A percentile compares a stretch with the other conserved stretches of the same genome.
Evolutionary conservation across 2,329 filamentous ascomycete species (phyloP).

Genomic region (Grosmannia penicillata): DNA sequence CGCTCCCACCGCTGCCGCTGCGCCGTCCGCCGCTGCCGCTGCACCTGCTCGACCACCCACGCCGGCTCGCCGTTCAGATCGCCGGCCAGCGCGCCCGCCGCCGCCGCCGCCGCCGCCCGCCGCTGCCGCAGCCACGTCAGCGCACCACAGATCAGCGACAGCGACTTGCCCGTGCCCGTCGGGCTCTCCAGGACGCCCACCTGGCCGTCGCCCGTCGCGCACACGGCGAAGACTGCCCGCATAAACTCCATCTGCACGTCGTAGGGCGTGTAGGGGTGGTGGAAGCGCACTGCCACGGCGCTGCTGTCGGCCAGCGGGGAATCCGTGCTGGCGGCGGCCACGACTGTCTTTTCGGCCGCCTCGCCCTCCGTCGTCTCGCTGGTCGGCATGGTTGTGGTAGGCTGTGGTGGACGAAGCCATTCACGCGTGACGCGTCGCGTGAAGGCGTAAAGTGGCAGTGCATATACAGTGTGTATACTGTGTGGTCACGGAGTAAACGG

Average conservation of each 20-base stretch:
- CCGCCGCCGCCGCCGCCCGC: slow-evolving; percentile 18
- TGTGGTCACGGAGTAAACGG: neutral
- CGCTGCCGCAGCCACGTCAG: slow-evolving; percentile 86
- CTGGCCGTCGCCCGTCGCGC: slow-evolving; percentile 56
- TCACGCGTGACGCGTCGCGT: neutral
- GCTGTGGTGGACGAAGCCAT: neutral
- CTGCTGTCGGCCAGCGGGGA: neutral
- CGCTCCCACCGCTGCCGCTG: slow-evolving; percentile 54
- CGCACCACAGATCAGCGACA: slow-evolving; percentile 79
- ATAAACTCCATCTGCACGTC: slow-evolving; percentile 81
- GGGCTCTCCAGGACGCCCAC: slow-evolving; percentile 85
- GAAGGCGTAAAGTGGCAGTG: too few species aligned
- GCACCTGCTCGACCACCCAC: slow-evolving; percentile 72
- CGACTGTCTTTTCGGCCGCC: neutral
- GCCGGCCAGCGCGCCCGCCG: slow-evolving; percentile 22
- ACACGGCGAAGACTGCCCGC: slow-evolving; percentile 63
- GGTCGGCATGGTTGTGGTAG: neutral
- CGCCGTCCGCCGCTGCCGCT: slow-evolving; percentile 51
- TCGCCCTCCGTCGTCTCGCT: neutral
- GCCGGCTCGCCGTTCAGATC: slow-evolving; percentile 54
- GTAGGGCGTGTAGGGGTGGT: slow-evolving; percentile 81
- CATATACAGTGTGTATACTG: neutral
- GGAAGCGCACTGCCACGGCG: slow-evolving; percentile 42
- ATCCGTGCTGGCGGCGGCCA: neutral
- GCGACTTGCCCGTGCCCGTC: slow-evolving; percentile 83